These are phyloP conservation scores for Hura crepitans DNA, from an alignment of 441 rosid genomes.

Conservation along the genomic window DNA sequence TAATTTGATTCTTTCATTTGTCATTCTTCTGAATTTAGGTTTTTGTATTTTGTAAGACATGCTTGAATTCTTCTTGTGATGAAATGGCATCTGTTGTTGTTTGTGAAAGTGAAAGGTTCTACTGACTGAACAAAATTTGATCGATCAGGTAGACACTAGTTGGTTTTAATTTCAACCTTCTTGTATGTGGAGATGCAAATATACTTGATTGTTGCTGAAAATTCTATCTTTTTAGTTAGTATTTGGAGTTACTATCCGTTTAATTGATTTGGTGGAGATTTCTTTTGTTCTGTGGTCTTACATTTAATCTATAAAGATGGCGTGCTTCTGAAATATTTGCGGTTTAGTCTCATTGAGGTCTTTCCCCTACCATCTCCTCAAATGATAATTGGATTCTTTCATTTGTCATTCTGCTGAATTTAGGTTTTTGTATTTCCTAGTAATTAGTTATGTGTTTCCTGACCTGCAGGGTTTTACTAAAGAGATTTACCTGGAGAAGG, in stretches of 20 bases:
- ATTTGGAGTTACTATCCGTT: slow-evolving; percentile 6
- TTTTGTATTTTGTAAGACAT: too few species aligned
- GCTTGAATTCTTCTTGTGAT: too few species aligned
- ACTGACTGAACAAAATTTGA: not conserved
- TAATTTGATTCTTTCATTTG: not conserved
- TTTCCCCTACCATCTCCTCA: not conserved
- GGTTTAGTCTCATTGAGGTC: not conserved
- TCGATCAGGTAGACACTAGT: not conserved
- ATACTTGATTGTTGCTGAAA: not conserved
- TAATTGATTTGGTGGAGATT: not conserved
- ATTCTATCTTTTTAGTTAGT: not conserved
- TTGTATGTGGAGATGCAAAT: not conserved
- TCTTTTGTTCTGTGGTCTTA: not conserved
- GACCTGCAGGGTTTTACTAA: slow-evolving; percentile 86
- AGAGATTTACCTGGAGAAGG: slow-evolving; percentile 97
- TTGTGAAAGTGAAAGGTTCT: too few species aligned
- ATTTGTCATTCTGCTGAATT: slow-evolving; percentile 12
- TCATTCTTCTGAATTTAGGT: slow-evolving; percentile 14
- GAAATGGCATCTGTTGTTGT: too few species aligned
- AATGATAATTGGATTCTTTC: not conserved
- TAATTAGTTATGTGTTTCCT: too few species aligned
- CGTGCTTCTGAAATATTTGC: not conserved
- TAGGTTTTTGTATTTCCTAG: slow-evolving; percentile 5
- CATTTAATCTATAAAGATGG: not conserved
- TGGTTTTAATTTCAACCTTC: not conserved